Evolutionary conservation across 768 basidiomycete genomes (phyloP).

Genomic region (Harrya chromipes): DNA sequence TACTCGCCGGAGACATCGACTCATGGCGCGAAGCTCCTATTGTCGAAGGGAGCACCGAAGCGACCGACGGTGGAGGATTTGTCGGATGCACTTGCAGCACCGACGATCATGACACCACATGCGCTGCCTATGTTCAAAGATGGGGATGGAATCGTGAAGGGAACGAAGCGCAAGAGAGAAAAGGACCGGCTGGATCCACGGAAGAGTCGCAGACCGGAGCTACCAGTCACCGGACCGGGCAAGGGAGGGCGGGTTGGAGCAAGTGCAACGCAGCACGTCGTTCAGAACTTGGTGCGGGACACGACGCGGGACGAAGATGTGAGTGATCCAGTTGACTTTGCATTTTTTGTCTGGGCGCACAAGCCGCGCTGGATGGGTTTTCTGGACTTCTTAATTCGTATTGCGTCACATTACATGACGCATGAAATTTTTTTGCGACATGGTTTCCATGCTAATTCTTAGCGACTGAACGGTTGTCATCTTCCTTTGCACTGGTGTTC

Average conservation of each 20-base stretch:
- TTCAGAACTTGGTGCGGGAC: constrained; percentile 91
- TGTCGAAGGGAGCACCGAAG: constrained; percentile 83
- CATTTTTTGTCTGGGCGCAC: neutral
- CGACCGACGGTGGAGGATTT: constrained; percentile 84
- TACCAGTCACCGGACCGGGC: constrained; percentile 92
- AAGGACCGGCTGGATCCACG: constrained; percentile 85
- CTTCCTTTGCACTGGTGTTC: constrained; percentile 13
- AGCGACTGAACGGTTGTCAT: constrained; percentile 23
- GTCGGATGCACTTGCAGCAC: constrained; percentile 80
- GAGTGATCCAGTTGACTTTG: constrained; percentile 43
- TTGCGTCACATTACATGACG: constrained; percentile 16
- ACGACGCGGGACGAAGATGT: constrained; percentile 93
- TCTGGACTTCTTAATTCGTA: constrained; percentile 6
- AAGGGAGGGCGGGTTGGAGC: constrained; percentile 93
- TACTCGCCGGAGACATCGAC: constrained; percentile 90
- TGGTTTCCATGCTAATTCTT: constrained; percentile 25
- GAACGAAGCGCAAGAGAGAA: constrained; percentile 85
- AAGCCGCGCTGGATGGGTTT: constrained; percentile 1
- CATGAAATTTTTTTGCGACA: constrained; percentile 15
- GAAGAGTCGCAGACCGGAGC: constrained; percentile 88
- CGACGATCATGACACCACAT: constrained; percentile 90
- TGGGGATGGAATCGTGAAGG: constrained; percentile 59
- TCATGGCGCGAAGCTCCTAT: constrained; percentile 87
- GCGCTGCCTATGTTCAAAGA: constrained; percentile 92
- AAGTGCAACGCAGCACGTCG: constrained; percentile 95